A percentile compares a stretch with the other conserved stretches of the same genome.
Conservation (phyloP, 257 asterid genomes). For the Solanum medicagineum region DNA sequence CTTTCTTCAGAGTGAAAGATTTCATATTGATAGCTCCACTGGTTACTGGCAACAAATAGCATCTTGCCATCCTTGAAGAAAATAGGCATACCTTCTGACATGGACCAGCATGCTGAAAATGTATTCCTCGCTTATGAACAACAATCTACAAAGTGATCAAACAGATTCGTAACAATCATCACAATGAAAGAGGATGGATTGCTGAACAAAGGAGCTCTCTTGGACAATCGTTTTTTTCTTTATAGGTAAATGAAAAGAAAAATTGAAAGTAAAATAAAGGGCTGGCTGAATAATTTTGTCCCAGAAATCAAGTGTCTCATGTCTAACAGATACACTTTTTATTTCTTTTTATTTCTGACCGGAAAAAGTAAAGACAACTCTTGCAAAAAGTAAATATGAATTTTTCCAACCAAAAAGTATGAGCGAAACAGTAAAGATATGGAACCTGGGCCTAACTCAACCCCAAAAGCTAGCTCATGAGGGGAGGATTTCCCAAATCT, state of each 20-base stretch:
- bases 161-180: background rate
- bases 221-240: background rate
- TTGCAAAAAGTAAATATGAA: background rate
- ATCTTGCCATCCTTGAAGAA: background rate
- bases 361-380: background rate
- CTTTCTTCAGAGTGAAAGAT: background rate
- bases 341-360: background rate
- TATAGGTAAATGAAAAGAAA: background rate
- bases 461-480: too few species aligned
- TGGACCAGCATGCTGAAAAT: conserved; percentile 97
- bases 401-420: background rate
- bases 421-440: background rate
- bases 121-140: conserved; percentile 71
- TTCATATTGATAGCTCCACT: background rate
- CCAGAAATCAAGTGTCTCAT: background rate
- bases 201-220: background rate
- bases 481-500: too few species aligned
- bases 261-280: background rate
- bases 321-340: background rate
- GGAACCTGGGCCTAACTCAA: too few species aligned
- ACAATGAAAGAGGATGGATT: background rate
- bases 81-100: conserved; percentile 62
- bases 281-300: background rate
- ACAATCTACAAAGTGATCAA: conserved; percentile 38
- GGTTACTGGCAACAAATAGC: background rate